Evolutionary conservation across 176 grass and related monocot species (phyloP).

Genomic region (Eleusine coracana): DNA sequence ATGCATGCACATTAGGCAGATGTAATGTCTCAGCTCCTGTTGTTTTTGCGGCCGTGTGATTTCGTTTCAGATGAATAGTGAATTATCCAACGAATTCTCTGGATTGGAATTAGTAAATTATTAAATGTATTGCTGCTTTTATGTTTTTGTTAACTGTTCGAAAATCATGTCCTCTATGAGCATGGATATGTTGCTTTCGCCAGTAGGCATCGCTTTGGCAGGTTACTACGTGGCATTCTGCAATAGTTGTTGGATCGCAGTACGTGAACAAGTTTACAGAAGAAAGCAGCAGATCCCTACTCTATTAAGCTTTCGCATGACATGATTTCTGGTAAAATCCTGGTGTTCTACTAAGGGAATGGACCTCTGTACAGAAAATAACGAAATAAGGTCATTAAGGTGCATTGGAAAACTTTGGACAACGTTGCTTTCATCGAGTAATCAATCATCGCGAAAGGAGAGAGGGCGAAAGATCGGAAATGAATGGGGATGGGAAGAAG

Average conservation of each 20-base stretch:
- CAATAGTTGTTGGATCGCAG: neutral
- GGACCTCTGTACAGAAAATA: neutral
- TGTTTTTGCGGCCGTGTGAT: conserved; percentile 16
- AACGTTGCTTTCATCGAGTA: neutral
- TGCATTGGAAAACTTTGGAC: neutral
- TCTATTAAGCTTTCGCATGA: neutral
- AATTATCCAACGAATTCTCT: neutral
- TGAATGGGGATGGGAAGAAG: neutral
- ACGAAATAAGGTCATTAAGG: too few relatives aligned
- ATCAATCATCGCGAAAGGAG: neutral
- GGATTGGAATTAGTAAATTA: neutral
- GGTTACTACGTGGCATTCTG: neutral
- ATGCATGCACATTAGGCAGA: neutral
- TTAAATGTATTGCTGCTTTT: neutral
- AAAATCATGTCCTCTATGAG: neutral
- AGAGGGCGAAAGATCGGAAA: neutral
- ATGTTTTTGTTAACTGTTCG: neutral
- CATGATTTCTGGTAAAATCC: neutral
- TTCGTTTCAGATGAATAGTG: neutral
- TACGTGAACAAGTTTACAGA: neutral
- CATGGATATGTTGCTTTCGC: neutral
- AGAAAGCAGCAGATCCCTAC: neutral
- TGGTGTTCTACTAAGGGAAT: neutral
- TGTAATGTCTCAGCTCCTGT: neutral
- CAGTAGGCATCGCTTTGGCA: neutral